These are phyloP conservation scores for Hymenoscyphus fraxineus DNA, from an alignment of 2,329 filamentous ascomycete species.

Conservation along the genomic window DNA sequence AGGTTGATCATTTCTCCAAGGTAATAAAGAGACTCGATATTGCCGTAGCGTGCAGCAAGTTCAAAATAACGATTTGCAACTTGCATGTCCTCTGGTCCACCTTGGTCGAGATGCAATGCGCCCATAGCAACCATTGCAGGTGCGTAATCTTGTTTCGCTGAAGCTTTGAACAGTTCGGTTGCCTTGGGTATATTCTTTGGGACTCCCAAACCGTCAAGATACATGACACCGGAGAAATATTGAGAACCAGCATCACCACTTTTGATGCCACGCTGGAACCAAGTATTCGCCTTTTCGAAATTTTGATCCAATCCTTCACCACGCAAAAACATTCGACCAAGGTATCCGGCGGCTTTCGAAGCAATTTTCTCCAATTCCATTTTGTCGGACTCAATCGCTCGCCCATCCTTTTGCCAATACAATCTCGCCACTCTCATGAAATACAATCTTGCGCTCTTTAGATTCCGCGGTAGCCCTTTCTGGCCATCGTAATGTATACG, in stretches of 20 bases:
- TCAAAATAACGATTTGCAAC: constrained; percentile 65
- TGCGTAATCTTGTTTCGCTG: constrained; percentile 65
- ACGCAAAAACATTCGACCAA: constrained; percentile 68
- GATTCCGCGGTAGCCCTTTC: constrained; percentile 56
- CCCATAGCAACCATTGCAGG: constrained; percentile 65
- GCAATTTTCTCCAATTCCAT: constrained; percentile 60
- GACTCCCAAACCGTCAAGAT: constrained; percentile 64
- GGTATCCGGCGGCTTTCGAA: constrained; percentile 65
- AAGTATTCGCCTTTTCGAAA: constrained; percentile 59
- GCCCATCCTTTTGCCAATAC: constrained; percentile 65
- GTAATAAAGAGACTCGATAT: constrained; percentile 71
- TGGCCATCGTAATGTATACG: constrained; percentile 68
- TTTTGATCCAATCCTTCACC: constrained; percentile 67
- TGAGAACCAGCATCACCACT: constrained; percentile 65
- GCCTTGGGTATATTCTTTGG: constrained; percentile 58
- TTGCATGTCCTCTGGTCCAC: constrained; percentile 41
- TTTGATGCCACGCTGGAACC: constrained; percentile 64
- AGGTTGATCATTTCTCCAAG: constrained; percentile 65
- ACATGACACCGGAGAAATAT: constrained; percentile 67
- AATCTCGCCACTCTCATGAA: constrained; percentile 64
- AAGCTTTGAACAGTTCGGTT: constrained; percentile 60
- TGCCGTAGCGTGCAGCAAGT: constrained; percentile 62
- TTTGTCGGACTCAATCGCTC: constrained; percentile 52
- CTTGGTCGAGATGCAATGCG: constrained; percentile 66
- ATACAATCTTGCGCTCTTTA: constrained; percentile 61